Percentiles rank a stretch among this genome's conserved stretches.
Conservation (phyloP, 495 filamentous ascomycete species). For the Chaetomium tenue region DNA sequence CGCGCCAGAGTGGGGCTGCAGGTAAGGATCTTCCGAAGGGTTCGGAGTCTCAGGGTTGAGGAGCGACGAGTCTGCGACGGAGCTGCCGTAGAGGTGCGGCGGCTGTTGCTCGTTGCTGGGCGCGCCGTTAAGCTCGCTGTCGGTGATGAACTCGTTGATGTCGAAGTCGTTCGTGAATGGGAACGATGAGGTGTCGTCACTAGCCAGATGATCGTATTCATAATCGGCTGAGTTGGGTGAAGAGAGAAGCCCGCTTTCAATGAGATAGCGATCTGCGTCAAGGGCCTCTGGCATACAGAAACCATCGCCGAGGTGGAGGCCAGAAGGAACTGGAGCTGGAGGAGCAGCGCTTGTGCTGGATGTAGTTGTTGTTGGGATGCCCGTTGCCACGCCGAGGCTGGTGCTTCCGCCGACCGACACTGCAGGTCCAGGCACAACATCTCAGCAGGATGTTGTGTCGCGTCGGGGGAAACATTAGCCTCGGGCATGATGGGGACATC, state of each 20-base stretch:
- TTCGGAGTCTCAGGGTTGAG: constrained; percentile 50
- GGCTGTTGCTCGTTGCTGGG: constrained; percentile 33
- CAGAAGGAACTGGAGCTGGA: constrained; percentile 61
- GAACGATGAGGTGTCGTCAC: constrained; percentile 64
- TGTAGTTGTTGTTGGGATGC: constrained; percentile 55
- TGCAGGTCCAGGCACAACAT: constrained; percentile 98
- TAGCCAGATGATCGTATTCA: constrained; percentile 82
- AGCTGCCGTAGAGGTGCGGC: constrained; percentile 41
- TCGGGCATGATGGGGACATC: constrained; percentile 32
- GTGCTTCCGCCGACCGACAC: constrained; percentile 81
- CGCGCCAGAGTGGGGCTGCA: constrained; percentile 91
- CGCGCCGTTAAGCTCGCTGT: constrained; percentile 44
- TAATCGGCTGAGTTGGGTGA: constrained; percentile 61
- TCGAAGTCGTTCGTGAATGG: constrained; percentile 49
- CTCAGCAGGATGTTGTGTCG: constrained; percentile 99
- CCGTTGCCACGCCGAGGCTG: constrained; percentile 56
- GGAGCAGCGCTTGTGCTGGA: constrained; percentile 53
- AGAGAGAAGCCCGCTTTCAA: constrained; percentile 76
- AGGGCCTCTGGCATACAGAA: constrained; percentile 56
- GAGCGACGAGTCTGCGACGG: constrained; percentile 43
- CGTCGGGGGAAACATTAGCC: constrained; percentile 67
- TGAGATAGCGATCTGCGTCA: constrained; percentile 68
- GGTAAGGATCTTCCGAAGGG: constrained; percentile 59
- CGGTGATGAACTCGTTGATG: constrained; percentile 54
- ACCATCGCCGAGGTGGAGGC: constrained; percentile 67